These are phyloP conservation scores for Verticillium dahliae DNA, from an alignment of 2,329 filamentous ascomycete species.

Conservation along the genomic window DNA sequence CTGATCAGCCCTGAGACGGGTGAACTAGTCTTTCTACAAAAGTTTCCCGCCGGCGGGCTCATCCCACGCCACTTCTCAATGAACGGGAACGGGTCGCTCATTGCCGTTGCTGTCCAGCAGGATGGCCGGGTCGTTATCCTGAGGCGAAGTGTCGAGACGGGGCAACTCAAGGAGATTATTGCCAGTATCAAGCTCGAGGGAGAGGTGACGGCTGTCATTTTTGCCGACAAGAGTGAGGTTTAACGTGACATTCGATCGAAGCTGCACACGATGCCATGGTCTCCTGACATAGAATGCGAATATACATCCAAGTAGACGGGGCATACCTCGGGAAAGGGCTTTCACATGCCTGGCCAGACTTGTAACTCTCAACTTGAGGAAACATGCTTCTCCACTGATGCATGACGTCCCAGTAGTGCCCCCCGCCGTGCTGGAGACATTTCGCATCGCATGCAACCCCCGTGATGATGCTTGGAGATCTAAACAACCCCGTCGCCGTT, in stretches of 20 bases:
- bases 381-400: too few relatives aligned
- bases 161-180: conserved; percentile 43
- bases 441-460: not conserved
- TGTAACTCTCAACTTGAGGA: too few relatives aligned
- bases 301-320: too few relatives aligned
- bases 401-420: not conserved
- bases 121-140: conserved; percentile 57
- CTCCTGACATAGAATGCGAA: too few relatives aligned
- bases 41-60: conserved; percentile 56
- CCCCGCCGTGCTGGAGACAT: too few relatives aligned
- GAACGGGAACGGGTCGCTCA: conserved; percentile 55
- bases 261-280: not conserved
- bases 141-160: conserved; percentile 50
- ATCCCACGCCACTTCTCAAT: conserved; percentile 63
- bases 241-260: not conserved
- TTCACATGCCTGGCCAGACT: too few relatives aligned
- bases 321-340: too few relatives aligned
- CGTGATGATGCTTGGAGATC: not conserved
- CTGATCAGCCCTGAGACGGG: conserved; percentile 48
- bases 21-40: conserved; percentile 45
- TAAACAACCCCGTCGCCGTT: not conserved
- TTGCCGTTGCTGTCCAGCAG: conserved; percentile 61
- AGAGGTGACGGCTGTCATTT: conserved; percentile 39
- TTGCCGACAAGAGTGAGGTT: conserved; percentile 28
- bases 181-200: conserved; percentile 35